Base-by-base conservation (phyloP, 768 basidiomycete genomes). In the Podaxis sp. region DNA sequence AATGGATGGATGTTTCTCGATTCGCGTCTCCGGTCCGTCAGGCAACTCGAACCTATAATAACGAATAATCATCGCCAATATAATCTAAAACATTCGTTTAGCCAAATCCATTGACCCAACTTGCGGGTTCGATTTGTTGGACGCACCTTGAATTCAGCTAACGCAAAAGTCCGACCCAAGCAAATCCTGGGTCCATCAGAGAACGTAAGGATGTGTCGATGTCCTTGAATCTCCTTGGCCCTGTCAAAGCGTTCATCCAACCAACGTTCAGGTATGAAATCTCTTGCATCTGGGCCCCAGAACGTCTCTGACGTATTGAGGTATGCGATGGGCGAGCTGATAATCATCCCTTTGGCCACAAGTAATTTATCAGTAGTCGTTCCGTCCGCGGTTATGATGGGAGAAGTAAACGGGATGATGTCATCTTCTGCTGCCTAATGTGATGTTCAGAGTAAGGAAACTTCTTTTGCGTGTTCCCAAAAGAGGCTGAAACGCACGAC, bases 251-350 rank as follows among this genome's bases (percentile, higher is more conserved):
- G 70, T 13, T 72, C 72, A 4, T 73, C 71, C 8, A 90, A 73
- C 89, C 90, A 91, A 4, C 89, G 77, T 58, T 86, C 84, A 0
- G 89, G 89, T 44, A 81, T 76, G 70, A 86, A 91, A 52, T 79
- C 79, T 24, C 79, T 77, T 3, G 86, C 81, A 61, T 86, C 81
- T 0, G 76, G 67, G 1, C 89, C 89, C 89, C 90, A 91, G 36
- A 88, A 69, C 0, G 70, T 72, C 58, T 76, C 77, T n/a, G 83
- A 81, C 5, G 75, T 70, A 69, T 89, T 88, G 54, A 85, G 75
- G 20, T 74, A 72, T 5, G 69, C 57, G 30, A 87, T 77, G 1
- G 83, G 80, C 2, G 81, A 69, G 11, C 74, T 62, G 30, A 90
- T 62, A 1, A 67, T 61, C 0, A 80, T 82, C 2, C 82, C 86